Conservation (phyloP, 2,329 filamentous ascomycete species). For the Cladosporium halotolerans region DNA sequence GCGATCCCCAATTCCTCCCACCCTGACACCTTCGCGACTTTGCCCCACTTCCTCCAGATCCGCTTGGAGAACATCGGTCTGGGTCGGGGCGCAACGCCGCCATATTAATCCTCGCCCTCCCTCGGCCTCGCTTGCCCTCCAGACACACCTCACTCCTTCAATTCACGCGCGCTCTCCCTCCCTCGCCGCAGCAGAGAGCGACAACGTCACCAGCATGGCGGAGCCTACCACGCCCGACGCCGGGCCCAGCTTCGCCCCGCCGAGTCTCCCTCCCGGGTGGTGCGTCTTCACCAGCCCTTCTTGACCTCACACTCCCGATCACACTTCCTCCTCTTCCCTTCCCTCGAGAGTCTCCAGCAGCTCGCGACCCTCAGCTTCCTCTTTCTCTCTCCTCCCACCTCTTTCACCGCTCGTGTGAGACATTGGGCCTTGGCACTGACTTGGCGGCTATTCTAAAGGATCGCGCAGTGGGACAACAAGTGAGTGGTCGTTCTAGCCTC, state of each 20-base stretch:
- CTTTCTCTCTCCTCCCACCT: conserved; percentile 10
- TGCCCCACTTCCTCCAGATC: neutral
- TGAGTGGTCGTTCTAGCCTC: conserved; percentile 19
- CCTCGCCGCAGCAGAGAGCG: neutral
- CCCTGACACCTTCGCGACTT: neutral
- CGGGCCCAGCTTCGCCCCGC: conserved; percentile 33
- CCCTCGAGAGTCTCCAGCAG: conserved; percentile 5
- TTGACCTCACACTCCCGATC: conserved; percentile 14
- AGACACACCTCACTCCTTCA: too few relatives aligned
- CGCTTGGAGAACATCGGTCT: conserved; percentile 1
- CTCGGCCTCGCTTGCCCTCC: neutral
- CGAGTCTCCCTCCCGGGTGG: conserved; percentile 35
- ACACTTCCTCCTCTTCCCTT: conserved; percentile 9
- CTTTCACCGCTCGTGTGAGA: conserved; percentile 11
- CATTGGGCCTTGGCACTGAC: conserved; percentile 29
- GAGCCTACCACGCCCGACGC: conserved; percentile 32
- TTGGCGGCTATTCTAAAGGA: conserved; percentile 28
- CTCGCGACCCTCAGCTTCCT: conserved; percentile 8
- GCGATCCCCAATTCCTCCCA: neutral
- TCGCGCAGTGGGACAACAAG: conserved; percentile 38
- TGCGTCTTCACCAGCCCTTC: conserved; percentile 21
- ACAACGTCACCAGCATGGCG: conserved; percentile 19
- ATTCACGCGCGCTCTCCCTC: neutral
- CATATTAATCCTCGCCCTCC: neutral
- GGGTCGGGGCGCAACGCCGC: neutral